Base-by-base conservation (phyloP, 139 green algal species). In the Eudorina sp. region DNA sequence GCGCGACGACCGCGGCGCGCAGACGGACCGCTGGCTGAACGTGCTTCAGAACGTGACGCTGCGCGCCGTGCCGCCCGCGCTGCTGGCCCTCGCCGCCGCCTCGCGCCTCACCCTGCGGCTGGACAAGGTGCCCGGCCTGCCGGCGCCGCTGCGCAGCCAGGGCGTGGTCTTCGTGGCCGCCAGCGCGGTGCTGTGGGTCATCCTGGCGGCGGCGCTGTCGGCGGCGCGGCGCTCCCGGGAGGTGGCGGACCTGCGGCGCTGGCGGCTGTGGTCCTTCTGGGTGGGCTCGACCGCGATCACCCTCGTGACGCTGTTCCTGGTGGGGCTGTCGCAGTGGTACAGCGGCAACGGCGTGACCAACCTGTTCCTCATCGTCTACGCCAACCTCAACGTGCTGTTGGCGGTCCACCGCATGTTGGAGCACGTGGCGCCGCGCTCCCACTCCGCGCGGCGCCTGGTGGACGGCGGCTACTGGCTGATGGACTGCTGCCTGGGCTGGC, bases 361-460 rank as follows among this genome's bases (percentile, higher is more conserved):
- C 84, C 83, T 93, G 43, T 9, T 81, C 3, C 76, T 90, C 25
- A 81, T 93, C 45, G 38, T 89, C 23, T 93, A 90, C 72, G 83
- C 83, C 51, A 90, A 92, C 60, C 27, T 88, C 13, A 68, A 69
- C 19, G 18, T 93, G 11, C 11, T 89, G 13, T 51, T 85, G 25
- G 73, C 76, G 13, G 36, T 38, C 18, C 86, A 86, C 66, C 76
- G 76, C 18, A n/a, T 40, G 18, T 34, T 60, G 31, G 84, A 62
- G 46, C 53, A 84, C 79, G 1, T 73, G 21, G 68, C 40, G 16
- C 77, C 53, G 23, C 79, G 80, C 41, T 72, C 62, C 8, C 58
- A 29, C 4, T 8, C 8, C 13, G 76, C 68, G 3, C 66, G 66
- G 40, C 58, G n/a, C 23, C 31, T 91, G 55, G 88, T 91, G 36